Evolutionary conservation across 2,329 filamentous ascomycete species (phyloP), one percentile per base, ranked within the genome.

Genomic region (Talaromyces sp.): DNA sequence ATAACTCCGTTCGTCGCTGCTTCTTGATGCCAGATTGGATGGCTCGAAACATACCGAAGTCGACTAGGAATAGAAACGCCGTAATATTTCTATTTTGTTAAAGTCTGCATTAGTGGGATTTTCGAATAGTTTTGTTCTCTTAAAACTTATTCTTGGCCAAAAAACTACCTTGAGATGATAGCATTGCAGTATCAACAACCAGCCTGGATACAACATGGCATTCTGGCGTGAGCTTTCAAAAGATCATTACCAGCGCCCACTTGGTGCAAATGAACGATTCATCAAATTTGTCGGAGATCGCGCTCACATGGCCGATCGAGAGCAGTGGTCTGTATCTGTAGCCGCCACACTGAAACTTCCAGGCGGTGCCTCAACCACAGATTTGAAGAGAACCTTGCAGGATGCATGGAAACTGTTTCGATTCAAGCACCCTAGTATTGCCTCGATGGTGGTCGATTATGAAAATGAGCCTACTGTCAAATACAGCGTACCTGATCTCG

Each of bases 261-360:
- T 58, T 26, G 59, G 59, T 4, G 56, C 51, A 43, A 61, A 61
- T 32, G 59, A 61, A 14, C 54, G 50, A 17, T 57, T 61, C 19
- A 58, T 61, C 56, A 61, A 61, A 43, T 54, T 57, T n/a, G 43
- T 61, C 24, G 59, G 59, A 10, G 59, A 61, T 27, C 59, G 59
- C 31, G 59, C 59, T 3, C 59, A 61, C 32, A 17, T 48, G 17
- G 54, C 55, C 5, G 59, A 56, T 26, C 59, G 59, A 14, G 59
- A 61, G 46, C 59, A 61, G 48, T 61, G 59, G 59, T 58, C 59
- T 10, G 59, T 61, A 21, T 48, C 59, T 21, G 31, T 50, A n/a
- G 46, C 38, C 8, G 59, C 56, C 29, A 50, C 50, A 9, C 50
- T 61, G 6, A 58, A 31, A 21, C 17, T 51, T 24, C 46, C 32